phyloP scores from a whole-genome alignment of 352 stramenopile species.

The Phytophthora niederhauseri region DNA sequence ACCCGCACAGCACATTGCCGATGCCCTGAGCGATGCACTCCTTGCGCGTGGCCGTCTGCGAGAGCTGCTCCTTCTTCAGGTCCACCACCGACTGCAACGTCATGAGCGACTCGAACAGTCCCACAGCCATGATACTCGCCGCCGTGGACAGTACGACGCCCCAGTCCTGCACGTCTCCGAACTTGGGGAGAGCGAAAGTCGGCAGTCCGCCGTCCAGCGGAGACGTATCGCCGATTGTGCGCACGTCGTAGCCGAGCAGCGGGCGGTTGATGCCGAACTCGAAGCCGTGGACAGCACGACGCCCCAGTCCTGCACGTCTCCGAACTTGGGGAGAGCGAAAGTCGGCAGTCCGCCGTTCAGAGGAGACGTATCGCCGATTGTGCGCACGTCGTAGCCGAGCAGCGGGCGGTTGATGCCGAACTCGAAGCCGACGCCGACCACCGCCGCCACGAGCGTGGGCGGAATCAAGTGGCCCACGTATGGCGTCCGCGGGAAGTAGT shows the following conservation, averaged over 20 bases:
- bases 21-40: slow-evolving; percentile 91
- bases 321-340: slow-evolving; percentile 56
- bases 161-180: slow-evolving; percentile 62
- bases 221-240: slow-evolving; percentile 80
- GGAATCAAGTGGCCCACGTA: slow-evolving; percentile 71
- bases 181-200: slow-evolving; percentile 55
- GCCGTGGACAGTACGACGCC: slow-evolving; percentile 85
- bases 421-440: slow-evolving; percentile 85
- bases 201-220: slow-evolving; percentile 56
- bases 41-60: slow-evolving; percentile 57
- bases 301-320: slow-evolving; percentile 58
- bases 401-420: slow-evolving; percentile 85
- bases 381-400: slow-evolving; percentile 76
- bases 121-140: slow-evolving; percentile 91
- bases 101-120: slow-evolving; percentile 95
- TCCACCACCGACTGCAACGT: slow-evolving; percentile 95
- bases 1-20: slow-evolving; percentile 92
- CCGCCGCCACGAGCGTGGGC: slow-evolving; percentile 77
- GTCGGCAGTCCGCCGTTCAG: slow-evolving; percentile 57
- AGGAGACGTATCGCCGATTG: slow-evolving; percentile 76
- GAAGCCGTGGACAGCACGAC: slow-evolving; percentile 83
- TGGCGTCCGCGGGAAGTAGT: slow-evolving; percentile 73
- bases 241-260: slow-evolving; percentile 75
- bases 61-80: slow-evolving; percentile 80
- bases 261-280: slow-evolving; percentile 89